phyloP scores from a whole-genome alignment of 2,329 filamentous ascomycete genomes.

The Pseudogymnoascus sp. region DNA sequence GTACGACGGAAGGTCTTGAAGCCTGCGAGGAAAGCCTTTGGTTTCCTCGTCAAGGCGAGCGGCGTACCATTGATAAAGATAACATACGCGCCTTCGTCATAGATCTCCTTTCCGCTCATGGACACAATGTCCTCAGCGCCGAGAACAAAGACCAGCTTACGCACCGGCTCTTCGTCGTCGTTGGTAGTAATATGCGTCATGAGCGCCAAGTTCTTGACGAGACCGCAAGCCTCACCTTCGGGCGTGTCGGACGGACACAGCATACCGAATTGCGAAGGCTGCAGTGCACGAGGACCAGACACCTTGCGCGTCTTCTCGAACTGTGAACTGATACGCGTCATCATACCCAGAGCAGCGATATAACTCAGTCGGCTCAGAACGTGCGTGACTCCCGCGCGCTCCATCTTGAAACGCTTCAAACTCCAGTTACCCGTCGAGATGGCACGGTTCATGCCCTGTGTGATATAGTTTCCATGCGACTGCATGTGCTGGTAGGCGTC shows the following conservation, averaged over 20 bases:
- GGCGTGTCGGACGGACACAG: constrained; percentile 94
- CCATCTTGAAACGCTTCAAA: constrained; percentile 97
- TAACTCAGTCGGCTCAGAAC: constrained; percentile 93
- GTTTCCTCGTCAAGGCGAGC: constrained; percentile 75
- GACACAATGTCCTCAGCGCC: constrained; percentile 76
- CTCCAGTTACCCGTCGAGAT: constrained; percentile 98
- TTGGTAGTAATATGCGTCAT: constrained; percentile 99
- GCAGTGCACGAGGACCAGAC: constrained; percentile 85
- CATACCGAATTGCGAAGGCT: constrained; percentile 98
- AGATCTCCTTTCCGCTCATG: constrained; percentile 78
- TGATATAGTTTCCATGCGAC: constrained; percentile 79
- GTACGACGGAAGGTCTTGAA: constrained; percentile 83
- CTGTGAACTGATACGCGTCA: constrained; percentile 96
- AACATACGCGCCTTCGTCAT: constrained; percentile 73
- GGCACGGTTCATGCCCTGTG: constrained; percentile 85
- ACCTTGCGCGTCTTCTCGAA: constrained; percentile 99
- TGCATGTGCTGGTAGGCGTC: constrained; percentile 80
- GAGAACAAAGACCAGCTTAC: constrained; percentile 75
- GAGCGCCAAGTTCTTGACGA: constrained; percentile 94
- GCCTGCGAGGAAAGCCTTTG: constrained; percentile 74
- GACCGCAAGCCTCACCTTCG: constrained; percentile 94
- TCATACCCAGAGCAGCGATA: constrained; percentile 96
- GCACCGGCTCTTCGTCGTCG: constrained; percentile 84
- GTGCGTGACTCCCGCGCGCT: constrained; percentile 91
- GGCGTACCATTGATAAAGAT: constrained; percentile 96